These are phyloP conservation scores for Odontarrhena argentea DNA, from an alignment of 345 rosid genomes.

Conservation along the genomic window DNA sequence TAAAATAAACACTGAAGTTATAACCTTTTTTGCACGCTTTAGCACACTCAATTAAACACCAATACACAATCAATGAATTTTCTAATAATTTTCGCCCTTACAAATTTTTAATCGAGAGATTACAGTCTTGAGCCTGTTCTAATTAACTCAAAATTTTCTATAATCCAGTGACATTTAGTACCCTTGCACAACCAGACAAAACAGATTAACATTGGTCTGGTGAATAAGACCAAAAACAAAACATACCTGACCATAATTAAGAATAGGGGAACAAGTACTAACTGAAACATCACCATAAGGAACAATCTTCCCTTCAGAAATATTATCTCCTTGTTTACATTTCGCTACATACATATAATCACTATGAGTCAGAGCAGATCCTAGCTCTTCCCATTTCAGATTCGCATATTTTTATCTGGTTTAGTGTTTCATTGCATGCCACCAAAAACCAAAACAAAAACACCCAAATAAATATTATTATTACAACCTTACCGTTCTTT, in stretches of 20 bases:
- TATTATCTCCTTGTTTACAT: constrained; percentile 39
- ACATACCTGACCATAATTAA: constrained; percentile 38
- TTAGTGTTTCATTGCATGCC: constrained; percentile 15
- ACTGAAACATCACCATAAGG: constrained; percentile 39
- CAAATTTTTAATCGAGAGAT: too few species aligned
- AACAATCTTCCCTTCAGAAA: constrained; percentile 43
- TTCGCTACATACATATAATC: constrained; percentile 41
- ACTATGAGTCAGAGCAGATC: constrained; percentile 32
- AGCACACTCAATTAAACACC: background rate
- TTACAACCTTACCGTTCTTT: too few species aligned
- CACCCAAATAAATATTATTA: background rate
- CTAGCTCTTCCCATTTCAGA: constrained; percentile 43
- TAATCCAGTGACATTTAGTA: background rate
- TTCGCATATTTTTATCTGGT: constrained; percentile 32
- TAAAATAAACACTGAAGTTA: background rate
- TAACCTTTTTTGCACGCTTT: constrained; percentile 13
- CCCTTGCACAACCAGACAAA: background rate
- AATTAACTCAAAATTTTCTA: background rate
- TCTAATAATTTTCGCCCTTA: background rate
- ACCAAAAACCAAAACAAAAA: background rate
- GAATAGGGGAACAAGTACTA: constrained; percentile 40
- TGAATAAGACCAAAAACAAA: constrained; percentile 1
- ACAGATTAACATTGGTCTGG: background rate
- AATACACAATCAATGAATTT: background rate
- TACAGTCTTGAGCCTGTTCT: constrained; percentile 3